phyloP scores from a whole-genome alignment of 2,329 filamentous ascomycete species.

The Zymoseptoria pseudotritici region DNA sequence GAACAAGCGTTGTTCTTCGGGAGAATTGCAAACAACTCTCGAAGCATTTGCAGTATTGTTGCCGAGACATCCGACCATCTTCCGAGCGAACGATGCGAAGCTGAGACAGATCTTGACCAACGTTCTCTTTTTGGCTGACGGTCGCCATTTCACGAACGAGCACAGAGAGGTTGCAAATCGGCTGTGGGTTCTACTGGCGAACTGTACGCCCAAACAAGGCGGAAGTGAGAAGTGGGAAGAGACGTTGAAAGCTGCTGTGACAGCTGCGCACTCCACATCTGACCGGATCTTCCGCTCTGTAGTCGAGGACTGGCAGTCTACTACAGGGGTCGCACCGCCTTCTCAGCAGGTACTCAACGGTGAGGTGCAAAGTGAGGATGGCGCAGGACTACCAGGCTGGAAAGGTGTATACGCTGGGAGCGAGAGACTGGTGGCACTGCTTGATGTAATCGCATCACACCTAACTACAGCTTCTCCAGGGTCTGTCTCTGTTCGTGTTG shows the following conservation, averaged over 20 bases:
- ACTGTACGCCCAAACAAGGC: constrained; percentile 73
- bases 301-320: constrained; percentile 73
- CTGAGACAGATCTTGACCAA: constrained; percentile 35
- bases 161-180: constrained; percentile 49
- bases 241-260: constrained; percentile 54
- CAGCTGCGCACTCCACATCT: constrained; percentile 60
- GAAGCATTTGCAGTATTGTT: constrained; percentile 65
- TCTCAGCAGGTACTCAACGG: constrained; percentile 13
- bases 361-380: constrained; percentile 17
- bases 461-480: constrained; percentile 58
- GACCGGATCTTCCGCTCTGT: constrained; percentile 73
- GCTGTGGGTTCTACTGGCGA: constrained; percentile 64
- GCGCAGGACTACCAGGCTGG: constrained; percentile 59
- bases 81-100: constrained; percentile 67
- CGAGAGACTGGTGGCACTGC: constrained; percentile 59
- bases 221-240: constrained; percentile 72
- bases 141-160: constrained; percentile 13
- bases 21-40: constrained; percentile 56
- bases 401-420: constrained; percentile 65
- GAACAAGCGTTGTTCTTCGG: constrained; percentile 28
- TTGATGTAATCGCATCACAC: constrained; percentile 58
- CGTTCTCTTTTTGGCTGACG: constrained; percentile 35
- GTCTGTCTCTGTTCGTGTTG: constrained; percentile 60
- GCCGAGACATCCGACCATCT: constrained; percentile 73
- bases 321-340: constrained; percentile 35